Evolutionary conservation across 441 rosid genomes (phyloP).

Genomic region (Capsella rubella): DNA sequence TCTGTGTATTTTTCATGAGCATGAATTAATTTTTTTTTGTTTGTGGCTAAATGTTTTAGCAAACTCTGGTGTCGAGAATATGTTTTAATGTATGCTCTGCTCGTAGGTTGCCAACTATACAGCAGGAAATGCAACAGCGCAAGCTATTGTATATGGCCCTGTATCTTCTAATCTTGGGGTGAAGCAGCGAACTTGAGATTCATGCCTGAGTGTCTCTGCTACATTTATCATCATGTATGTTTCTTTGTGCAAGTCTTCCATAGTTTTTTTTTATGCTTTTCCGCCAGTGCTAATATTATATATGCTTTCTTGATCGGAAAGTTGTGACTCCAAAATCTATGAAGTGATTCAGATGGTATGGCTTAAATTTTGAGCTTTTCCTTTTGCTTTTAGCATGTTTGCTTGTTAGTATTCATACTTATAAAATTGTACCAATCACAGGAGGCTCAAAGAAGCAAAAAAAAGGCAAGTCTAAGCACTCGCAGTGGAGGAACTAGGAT

Average conservation of each 20-base stretch:
- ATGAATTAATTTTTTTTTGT: slow-evolving; percentile 7
- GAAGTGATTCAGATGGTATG: slow-evolving; percentile 81
- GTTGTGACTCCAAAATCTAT: slow-evolving; percentile 95
- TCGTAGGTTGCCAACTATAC: slow-evolving; percentile 97
- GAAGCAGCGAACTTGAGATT: slow-evolving; percentile 99
- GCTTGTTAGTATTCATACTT: slow-evolving; percentile 17
- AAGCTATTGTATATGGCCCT: slow-evolving; percentile 95
- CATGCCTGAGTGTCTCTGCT: slow-evolving; percentile 99
- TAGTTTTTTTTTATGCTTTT: neutral
- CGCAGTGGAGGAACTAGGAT: slow-evolving; percentile 99
- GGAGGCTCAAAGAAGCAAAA: slow-evolving; percentile 93
- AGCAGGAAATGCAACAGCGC: slow-evolving; percentile 99
- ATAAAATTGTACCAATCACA: slow-evolving; percentile 42
- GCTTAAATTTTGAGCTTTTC: too few species aligned
- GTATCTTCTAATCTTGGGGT: slow-evolving; percentile 98
- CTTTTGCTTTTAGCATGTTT: slow-evolving; percentile 16
- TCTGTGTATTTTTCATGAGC: slow-evolving; percentile 12
- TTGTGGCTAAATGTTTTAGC: slow-evolving; percentile 20
- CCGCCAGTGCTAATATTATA: slow-evolving; percentile 9
- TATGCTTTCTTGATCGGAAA: slow-evolving; percentile 92
- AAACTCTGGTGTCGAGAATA: slow-evolving; percentile 16
- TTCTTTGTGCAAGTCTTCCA: slow-evolving; percentile 13
- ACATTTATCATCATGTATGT: slow-evolving; percentile 96
- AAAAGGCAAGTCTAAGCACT: slow-evolving; percentile 91
- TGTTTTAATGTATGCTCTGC: slow-evolving; percentile 23